Conservation (phyloP, 768 basidiomycete genomes). For the Omphalotus guepiniiformis region DNA sequence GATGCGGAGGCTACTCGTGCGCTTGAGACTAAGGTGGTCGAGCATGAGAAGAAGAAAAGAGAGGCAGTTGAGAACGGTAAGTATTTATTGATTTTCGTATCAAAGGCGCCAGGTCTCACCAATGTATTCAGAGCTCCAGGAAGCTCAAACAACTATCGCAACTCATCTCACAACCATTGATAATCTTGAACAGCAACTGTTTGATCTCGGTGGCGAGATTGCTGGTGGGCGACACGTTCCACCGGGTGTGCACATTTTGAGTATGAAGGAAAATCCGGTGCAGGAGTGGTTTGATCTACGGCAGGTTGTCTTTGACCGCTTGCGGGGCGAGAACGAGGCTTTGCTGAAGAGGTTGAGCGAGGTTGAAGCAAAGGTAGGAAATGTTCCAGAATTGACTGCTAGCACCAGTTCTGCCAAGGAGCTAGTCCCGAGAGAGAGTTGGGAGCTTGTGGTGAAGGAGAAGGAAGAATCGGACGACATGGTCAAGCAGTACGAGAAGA, state of each 20-base stretch:
- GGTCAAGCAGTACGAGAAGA: constrained; percentile 76
- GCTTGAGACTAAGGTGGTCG: neutral
- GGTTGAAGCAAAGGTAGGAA: constrained; percentile 43
- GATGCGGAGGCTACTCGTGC: neutral
- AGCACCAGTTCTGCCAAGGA: neutral
- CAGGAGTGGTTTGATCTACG: constrained; percentile 75
- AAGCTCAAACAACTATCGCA: constrained; percentile 10
- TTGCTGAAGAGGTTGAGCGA: constrained; percentile 63
- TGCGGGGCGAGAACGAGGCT: constrained; percentile 82
- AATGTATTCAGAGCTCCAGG: constrained; percentile 5
- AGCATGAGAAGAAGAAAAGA: neutral
- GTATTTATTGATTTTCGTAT: no score
- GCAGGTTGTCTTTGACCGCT: constrained; percentile 66
- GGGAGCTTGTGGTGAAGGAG: constrained; percentile 66
- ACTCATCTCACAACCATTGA: constrained; percentile 54
- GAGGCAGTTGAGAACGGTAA: constrained; percentile 3
- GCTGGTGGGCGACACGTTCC: constrained; percentile 74
- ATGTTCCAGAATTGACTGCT: constrained; percentile 11
- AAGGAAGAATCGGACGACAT: constrained; percentile 62
- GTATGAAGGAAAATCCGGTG: constrained; percentile 77
- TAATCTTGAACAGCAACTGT: constrained; percentile 70
- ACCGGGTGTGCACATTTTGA: constrained; percentile 63
- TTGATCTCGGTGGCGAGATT: constrained; percentile 73
- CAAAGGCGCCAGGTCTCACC: no score
- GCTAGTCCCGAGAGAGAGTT: constrained; percentile 76